These are phyloP conservation scores for Hondaea fermentalgiana DNA, from an alignment of 108 stramenopile species.

Conservation along the genomic window DNA sequence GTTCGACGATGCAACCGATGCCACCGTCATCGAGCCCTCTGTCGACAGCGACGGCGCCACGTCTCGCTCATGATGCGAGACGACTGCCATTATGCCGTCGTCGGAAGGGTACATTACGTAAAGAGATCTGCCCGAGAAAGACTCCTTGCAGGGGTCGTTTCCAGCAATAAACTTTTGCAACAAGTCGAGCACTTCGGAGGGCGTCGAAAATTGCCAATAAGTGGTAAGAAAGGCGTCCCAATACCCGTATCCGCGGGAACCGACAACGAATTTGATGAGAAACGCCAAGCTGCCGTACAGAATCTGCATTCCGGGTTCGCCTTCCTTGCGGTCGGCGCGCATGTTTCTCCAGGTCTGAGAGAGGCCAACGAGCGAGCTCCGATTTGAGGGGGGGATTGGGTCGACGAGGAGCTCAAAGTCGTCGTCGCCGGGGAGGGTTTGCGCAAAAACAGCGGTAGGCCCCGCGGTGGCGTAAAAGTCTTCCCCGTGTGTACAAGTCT, in stretches of 20 bases:
- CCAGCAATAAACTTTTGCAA: neutral
- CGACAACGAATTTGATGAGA: neutral
- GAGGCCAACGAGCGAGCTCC: neutral
- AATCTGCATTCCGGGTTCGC: conserved; percentile 4
- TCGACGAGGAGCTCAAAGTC: conserved; percentile 9
- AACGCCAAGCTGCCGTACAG: neutral
- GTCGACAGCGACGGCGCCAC: no score
- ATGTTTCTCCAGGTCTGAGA: conserved; percentile 16
- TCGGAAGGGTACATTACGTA: neutral
- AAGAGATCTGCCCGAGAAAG: neutral
- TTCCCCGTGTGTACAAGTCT: neutral
- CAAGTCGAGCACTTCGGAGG: neutral
- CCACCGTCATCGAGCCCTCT: no score
- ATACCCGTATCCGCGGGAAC: neutral
- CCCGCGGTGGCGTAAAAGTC: neutral
- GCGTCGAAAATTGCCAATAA: neutral
- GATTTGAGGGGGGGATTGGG: neutral
- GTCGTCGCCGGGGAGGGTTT: neutral
- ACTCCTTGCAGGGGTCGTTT: neutral
- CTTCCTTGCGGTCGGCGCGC: neutral
- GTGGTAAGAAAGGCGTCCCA: neutral
- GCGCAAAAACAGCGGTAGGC: neutral
- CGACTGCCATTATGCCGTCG: neutral
- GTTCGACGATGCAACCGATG: neutral
- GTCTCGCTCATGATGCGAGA: neutral